Evolutionary conservation across 257 asterid species (phyloP).

Genomic region (Ballota nigra): DNA sequence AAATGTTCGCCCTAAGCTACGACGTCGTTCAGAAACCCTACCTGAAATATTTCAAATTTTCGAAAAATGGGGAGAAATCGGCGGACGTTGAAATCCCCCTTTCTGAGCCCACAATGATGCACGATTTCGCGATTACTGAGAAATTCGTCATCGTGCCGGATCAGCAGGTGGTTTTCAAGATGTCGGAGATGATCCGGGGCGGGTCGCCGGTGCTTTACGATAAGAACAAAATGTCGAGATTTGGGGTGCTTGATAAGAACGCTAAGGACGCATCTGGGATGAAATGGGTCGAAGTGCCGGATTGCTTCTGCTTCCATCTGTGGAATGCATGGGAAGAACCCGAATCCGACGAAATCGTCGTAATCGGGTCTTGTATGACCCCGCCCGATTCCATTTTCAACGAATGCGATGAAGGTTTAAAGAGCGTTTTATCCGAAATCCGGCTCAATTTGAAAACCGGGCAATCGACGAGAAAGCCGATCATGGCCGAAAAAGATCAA

Average conservation of each 20-base stretch:
- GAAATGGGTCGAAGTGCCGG: slow-evolving; percentile 82
- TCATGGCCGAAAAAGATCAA: slow-evolving; percentile 54
- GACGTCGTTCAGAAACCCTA: slow-evolving; percentile 88
- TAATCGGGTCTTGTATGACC: slow-evolving; percentile 99
- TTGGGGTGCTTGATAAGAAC: slow-evolving; percentile 68
- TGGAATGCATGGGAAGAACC: slow-evolving; percentile 99
- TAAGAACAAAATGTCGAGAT: slow-evolving; percentile 55
- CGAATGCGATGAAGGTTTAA: slow-evolving; percentile 76
- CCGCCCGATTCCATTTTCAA: slow-evolving; percentile 97
- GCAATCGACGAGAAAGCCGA: slow-evolving; percentile 55
- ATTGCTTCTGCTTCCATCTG: slow-evolving; percentile 90
- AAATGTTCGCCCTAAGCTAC: slow-evolving; percentile 85
- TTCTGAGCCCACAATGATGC: slow-evolving; percentile 93
- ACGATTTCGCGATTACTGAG: slow-evolving; percentile 95
- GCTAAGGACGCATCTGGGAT: slow-evolving; percentile 43
- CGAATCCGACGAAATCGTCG: slow-evolving; percentile 70
- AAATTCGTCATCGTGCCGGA: slow-evolving; percentile 77
- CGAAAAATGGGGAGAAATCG: slow-evolving; percentile 61
- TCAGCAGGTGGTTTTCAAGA: slow-evolving; percentile 92
- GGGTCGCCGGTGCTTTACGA: slow-evolving; percentile 95
- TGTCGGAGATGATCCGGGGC: slow-evolving; percentile 86
- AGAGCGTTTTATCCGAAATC: slow-evolving; percentile 87
- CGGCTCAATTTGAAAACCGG: slow-evolving; percentile 76
- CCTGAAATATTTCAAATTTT: slow-evolving; percentile 71
- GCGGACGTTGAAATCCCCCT: slow-evolving; percentile 83